Evolutionary conservation across 2,329 filamentous ascomycete species (phyloP).

Genomic region (Zymoseptoria brevis): DNA sequence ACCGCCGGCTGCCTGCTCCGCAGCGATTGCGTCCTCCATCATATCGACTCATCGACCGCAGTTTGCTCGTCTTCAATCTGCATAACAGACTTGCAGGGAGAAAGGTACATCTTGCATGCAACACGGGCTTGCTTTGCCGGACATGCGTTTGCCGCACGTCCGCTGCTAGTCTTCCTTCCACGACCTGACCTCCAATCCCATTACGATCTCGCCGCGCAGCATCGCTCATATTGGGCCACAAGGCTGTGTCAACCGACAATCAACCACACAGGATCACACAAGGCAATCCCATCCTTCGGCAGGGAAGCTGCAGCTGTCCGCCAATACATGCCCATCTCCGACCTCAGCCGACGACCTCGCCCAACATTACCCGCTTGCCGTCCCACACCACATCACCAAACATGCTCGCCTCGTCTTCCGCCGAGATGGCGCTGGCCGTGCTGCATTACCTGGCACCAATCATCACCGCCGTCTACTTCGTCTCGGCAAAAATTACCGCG

Average conservation of each 20-base stretch:
- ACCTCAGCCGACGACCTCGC: background rate
- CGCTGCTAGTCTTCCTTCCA: background rate
- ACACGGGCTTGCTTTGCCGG: background rate
- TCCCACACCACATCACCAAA: background rate
- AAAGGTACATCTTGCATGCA: background rate
- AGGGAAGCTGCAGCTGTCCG: background rate
- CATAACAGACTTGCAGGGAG: background rate
- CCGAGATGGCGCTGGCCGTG: conserved; percentile 12
- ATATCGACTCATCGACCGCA: background rate
- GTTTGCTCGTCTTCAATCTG: background rate
- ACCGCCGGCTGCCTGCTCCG: background rate
- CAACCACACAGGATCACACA: background rate
- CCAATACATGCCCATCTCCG: background rate
- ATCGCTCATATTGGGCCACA: background rate
- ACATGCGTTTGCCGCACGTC: background rate
- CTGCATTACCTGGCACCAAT: conserved; percentile 24
- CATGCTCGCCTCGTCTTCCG: background rate
- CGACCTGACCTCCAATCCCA: background rate
- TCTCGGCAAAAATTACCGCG: conserved; percentile 19
- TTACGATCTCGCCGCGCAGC: background rate
- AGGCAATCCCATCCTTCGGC: background rate
- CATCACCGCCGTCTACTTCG: conserved; percentile 21
- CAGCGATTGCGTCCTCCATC: background rate
- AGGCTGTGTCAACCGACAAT: background rate
- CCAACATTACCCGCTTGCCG: background rate